Evolutionary conservation across 2,329 filamentous ascomycete genomes (phyloP).

Genomic region (Trichoderma aggressivum): DNA sequence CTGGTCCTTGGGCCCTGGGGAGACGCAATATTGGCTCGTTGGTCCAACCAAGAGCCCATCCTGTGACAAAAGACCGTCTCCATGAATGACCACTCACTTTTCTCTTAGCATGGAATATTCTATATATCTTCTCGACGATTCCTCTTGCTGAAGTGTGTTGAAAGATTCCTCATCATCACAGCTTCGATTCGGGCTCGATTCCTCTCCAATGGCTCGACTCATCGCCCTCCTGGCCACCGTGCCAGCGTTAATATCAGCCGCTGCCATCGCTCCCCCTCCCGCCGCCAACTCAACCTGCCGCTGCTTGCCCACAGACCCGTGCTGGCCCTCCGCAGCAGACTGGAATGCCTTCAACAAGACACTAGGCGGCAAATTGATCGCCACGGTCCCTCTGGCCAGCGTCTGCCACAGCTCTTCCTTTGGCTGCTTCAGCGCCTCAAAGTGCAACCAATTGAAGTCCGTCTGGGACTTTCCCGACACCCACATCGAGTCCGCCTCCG

Average conservation of each 20-base stretch:
- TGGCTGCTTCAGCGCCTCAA: slow-evolving; percentile 40
- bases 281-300: not conserved
- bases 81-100: not conserved
- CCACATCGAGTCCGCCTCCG: not conserved
- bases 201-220: not conserved
- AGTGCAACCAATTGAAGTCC: slow-evolving; percentile 31
- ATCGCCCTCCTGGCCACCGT: not conserved
- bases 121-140: not conserved
- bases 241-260: not conserved
- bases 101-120: not conserved
- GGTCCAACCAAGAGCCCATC: not conserved
- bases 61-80: not conserved
- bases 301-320: slow-evolving; percentile 49
- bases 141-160: not conserved
- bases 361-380: slow-evolving; percentile 48
- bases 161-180: not conserved
- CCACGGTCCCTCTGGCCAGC: slow-evolving; percentile 48
- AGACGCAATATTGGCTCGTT: not conserved
- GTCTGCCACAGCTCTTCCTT: slow-evolving; percentile 43
- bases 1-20: not conserved
- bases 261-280: not conserved
- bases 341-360: slow-evolving; percentile 54
- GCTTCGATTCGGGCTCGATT: not conserved
- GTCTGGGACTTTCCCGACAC: slow-evolving; percentile 4
- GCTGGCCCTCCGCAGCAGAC: slow-evolving; percentile 46